Conservation (phyloP, 2,329 filamentous ascomycete species). For the Simplicillium aogashimaense region DNA sequence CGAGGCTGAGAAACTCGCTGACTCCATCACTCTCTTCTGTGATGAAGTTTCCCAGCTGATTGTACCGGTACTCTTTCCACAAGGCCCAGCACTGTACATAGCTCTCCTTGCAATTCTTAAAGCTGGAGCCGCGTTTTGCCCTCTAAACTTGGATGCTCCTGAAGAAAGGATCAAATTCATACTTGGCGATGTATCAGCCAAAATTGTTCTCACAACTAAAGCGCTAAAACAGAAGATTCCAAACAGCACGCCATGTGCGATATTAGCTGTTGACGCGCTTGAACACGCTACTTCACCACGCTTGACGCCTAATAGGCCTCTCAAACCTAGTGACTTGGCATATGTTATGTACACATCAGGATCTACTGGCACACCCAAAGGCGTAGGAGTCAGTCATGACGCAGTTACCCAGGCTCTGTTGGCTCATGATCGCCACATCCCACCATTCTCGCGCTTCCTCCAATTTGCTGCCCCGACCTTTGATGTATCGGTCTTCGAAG, state of each 20-base stretch:
- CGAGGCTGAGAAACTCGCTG: constrained; percentile 45
- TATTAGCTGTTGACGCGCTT: constrained; percentile 13
- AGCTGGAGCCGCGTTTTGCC: constrained; percentile 77
- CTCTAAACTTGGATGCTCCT: constrained; percentile 70
- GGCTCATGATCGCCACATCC: constrained; percentile 71
- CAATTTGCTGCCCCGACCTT: constrained; percentile 92
- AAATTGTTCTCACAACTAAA: constrained; percentile 54
- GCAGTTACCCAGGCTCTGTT: constrained; percentile 75
- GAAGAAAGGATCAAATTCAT: constrained; percentile 72
- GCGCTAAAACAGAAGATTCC: constrained; percentile 32
- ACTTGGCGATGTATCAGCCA: constrained; percentile 62
- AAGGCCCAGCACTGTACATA: constrained; percentile 69
- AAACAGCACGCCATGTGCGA: too few species aligned
- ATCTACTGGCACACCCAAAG: constrained; percentile 82
- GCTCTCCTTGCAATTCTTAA: constrained; percentile 69
- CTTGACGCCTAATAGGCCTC: not conserved
- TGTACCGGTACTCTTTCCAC: constrained; percentile 68
- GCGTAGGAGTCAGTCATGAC: constrained; percentile 70
- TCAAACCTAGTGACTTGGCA: constrained; percentile 43
- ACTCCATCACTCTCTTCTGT: constrained; percentile 25
- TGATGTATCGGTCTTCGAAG: constrained; percentile 90
- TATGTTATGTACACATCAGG: constrained; percentile 95
- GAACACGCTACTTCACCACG: constrained; percentile 18
- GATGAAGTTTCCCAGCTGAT: constrained; percentile 30
- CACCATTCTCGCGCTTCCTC: constrained; percentile 67